Conservation (phyloP, 2,329 filamentous ascomycete species). For the Cladosporium sp. region DNA sequence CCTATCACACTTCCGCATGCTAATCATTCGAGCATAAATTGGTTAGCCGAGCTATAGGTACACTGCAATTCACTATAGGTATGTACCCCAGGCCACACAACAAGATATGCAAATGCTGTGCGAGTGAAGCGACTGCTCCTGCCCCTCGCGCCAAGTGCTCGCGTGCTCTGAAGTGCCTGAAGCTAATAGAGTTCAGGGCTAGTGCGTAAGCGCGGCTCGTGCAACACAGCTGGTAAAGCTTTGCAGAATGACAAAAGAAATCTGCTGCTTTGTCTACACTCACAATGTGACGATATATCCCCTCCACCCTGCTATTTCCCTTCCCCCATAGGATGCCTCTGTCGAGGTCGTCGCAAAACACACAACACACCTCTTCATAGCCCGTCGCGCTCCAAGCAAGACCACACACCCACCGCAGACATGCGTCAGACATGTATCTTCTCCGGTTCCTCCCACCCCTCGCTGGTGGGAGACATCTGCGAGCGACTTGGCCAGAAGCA, state of each 20-base stretch:
- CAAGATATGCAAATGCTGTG: neutral
- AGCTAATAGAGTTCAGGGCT: neutral
- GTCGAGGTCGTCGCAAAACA: conserved; percentile 25
- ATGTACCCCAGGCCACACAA: neutral
- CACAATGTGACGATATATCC: conserved; percentile 1
- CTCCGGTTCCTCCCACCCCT: conserved; percentile 65
- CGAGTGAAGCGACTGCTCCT: too few species aligned
- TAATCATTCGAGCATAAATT: neutral
- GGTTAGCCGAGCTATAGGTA: neutral
- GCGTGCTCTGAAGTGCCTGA: conserved; percentile 6
- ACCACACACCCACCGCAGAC: conserved; percentile 27
- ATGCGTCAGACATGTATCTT: conserved; percentile 71
- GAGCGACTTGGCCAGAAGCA: conserved; percentile 64
- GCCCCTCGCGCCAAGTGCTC: conserved; percentile 9
- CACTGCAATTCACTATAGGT: neutral
- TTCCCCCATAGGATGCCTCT: conserved; percentile 28
- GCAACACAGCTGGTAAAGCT: conserved; percentile 7
- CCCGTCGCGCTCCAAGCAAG: conserved; percentile 5
- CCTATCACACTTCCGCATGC: neutral
- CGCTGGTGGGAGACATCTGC: conserved; percentile 66
- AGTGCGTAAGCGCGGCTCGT: conserved; percentile 4
- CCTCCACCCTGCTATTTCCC: conserved; percentile 14
- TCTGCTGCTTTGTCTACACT: conserved; percentile 3
- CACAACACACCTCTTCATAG: conserved; percentile 5
- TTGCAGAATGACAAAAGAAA: conserved; percentile 7